Percentiles rank a stretch among this genome's conserved stretches.
phyloP scores from a whole-genome alignment of 1,284 basidiomycete genomes.

The Violaceomyces palustris region DNA sequence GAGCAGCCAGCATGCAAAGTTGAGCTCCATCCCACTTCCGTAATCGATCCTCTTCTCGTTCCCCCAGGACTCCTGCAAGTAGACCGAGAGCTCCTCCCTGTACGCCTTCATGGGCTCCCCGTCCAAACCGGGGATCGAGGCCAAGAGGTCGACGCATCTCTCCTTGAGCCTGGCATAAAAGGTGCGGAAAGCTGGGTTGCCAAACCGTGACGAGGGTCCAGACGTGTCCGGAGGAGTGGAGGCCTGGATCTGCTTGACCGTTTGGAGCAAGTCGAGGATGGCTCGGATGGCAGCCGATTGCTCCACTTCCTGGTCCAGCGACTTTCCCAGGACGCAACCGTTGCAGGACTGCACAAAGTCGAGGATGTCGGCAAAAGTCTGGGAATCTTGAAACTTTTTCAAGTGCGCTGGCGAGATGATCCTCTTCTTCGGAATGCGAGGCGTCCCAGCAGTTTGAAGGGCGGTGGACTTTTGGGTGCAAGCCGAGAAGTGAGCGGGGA shows the following conservation, averaged over 20 bases:
- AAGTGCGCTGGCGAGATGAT: constrained; percentile 78
- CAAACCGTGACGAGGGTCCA: constrained; percentile 86
- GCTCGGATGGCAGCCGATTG: constrained; percentile 11
- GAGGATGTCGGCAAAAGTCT: constrained; percentile 68
- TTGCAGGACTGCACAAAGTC: constrained; percentile 74
- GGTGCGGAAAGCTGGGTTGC: constrained; percentile 89
- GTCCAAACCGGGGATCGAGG: constrained; percentile 48
- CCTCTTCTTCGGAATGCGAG: constrained; percentile 63
- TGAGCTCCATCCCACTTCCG: constrained; percentile 97
- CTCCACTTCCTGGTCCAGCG: constrained; percentile 59
- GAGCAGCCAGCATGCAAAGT: constrained; percentile 94
- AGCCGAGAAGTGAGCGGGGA: no score
- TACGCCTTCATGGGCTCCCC: constrained; percentile 4
- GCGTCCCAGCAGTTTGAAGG: no score
- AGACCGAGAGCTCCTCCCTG: constrained; percentile 58
- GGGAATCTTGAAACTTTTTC: constrained; percentile 71
- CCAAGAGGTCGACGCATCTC: constrained; percentile 56
- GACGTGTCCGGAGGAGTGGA: constrained; percentile 74
- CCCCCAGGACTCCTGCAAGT: constrained; percentile 86
- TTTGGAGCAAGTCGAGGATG: constrained; percentile 45
- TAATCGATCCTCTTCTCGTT: constrained; percentile 91
- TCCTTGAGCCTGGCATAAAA: constrained; percentile 79
- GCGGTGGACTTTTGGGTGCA: no score
- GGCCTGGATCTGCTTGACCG: constrained; percentile 53
- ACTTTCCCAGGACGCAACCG: constrained; percentile 68